Base-by-base conservation (phyloP, 2,329 filamentous ascomycete species). In the Claviceps pazoutovae region DNA sequence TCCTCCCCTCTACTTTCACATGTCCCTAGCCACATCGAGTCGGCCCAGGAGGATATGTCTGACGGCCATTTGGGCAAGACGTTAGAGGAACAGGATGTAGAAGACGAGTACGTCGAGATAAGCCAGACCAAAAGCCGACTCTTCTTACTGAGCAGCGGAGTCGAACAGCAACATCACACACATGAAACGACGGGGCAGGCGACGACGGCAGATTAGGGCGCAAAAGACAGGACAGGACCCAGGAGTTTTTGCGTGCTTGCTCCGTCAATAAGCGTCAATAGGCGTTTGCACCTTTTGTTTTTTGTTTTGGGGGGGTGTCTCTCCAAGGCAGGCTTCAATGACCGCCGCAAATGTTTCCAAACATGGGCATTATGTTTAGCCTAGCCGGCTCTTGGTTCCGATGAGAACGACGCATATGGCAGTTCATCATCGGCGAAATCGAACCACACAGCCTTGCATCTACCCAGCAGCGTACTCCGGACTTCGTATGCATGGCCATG, bases 91-190 rank as follows among this genome's bases (percentile, higher is more conserved):
- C 55, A 60, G 30, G 63, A 66, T 8, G 56, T 60, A 23, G 59
- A 60, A 0, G 66, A 66, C 11, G 66, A 65, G 39, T 69, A 66
- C 46, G 66, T 68, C 19, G 63, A 69, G 38, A 57, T 68, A 26
- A 55, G 56, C 21, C 61, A 58, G 51, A 57, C 51, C 8, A 63
- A 64, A 62, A 57, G 16, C 54, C 57, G 44, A 39, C 54, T 7
- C 52, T 45, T 14, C 1, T 13, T 5, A 5, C 19, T 36, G 39
- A 17, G 16, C 17, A 43, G 16, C 41, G 36, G 38, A 3, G 11
- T 26, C 19, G 9, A 49, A 46, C 14, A 52, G 7, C 55, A 58
- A 37, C 57, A 59, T 30, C 46, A 45, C 51, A 45, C 51, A 9
- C 43, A 47, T 21, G 60, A 60, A 30, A 59, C 58, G 42, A 45